A percentile compares a stretch with the other conserved stretches of the same genome.
phyloP scores from a whole-genome alignment of 345 rosid genomes.

The Lumnitzera racemosa region DNA sequence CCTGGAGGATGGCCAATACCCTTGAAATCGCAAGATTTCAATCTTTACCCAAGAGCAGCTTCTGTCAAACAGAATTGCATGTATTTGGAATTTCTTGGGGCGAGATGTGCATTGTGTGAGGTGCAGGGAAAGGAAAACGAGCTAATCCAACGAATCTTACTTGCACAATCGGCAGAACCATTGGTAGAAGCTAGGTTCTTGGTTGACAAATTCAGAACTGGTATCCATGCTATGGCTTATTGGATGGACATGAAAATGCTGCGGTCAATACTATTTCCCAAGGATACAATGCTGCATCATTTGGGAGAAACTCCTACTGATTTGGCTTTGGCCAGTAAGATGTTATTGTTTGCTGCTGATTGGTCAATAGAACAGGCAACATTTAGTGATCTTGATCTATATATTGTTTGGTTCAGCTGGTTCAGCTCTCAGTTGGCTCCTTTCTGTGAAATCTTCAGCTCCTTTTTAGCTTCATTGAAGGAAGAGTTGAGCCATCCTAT shows the following conservation, averaged over 20 bases:
- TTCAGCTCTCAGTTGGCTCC: slow-evolving; percentile 47
- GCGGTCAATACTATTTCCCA: slow-evolving; percentile 32
- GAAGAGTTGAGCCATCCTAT: slow-evolving; percentile 64
- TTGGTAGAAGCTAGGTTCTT: too few relatives aligned
- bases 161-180: too few relatives aligned
- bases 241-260: slow-evolving; percentile 28
- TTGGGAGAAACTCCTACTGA: slow-evolving; percentile 13
- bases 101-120: slow-evolving; percentile 42
- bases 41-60: slow-evolving; percentile 55
- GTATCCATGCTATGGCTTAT: too few relatives aligned
- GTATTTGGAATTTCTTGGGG: slow-evolving; percentile 72
- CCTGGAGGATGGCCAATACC: slow-evolving; percentile 94
- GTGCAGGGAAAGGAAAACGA: too few relatives aligned
- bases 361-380: slow-evolving; percentile 88
- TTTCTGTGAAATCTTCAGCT: slow-evolving; percentile 28
- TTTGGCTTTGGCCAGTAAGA: slow-evolving; percentile 30
- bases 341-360: slow-evolving; percentile 60
- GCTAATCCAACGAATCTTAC: too few relatives aligned
- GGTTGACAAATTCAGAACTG: too few relatives aligned
- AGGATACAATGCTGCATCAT: slow-evolving; percentile 19
- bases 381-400: slow-evolving; percentile 52
- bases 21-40: slow-evolving; percentile 45
- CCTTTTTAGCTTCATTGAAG: slow-evolving; percentile 35
- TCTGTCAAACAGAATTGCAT: slow-evolving; percentile 69
- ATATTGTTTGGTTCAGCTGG: slow-evolving; percentile 67